Base-by-base conservation (phyloP, 2,329 filamentous ascomycete genomes). In the Ampelomyces quisqualis region DNA sequence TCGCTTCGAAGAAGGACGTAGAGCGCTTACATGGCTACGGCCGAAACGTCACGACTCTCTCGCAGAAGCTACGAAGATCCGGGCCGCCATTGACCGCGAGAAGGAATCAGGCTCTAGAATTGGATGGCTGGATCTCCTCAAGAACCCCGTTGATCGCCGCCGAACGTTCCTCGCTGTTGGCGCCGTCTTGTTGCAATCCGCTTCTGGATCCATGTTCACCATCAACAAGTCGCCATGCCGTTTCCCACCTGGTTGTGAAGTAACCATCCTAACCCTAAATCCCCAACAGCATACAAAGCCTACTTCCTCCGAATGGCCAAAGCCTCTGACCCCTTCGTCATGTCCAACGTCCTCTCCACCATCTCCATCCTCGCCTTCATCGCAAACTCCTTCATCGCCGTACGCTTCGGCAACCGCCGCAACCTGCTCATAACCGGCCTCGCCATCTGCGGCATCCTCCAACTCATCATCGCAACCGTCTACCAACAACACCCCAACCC, bases 301-400 rank as follows among this genome's bases (percentile, higher is more conserved):
- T 82, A 81, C 59, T 81, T 81, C 69, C 79, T 82, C 57, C 72
- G 76, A 52, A 80, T 81, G 74, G 77, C 78, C 23, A 70, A 74
- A 31, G 75, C 81, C 4, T 70, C 74, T 22, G 70, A 77, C 34
- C 71, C 78, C 7, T 81, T 81, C 55, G 73, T 76, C 52, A 81
- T 80, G 62, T 69, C 73, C 10, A 79, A 78, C 55, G 77, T 81
- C 31, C 69, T 81, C 10, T 74, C 69, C 20, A 73, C 71, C 5
- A 71, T 80, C 33, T 77, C 78, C 11, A 77, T 80, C 13, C 55
- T 76, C n/a, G 77, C 77, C 26, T 76, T 73, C 18, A 69, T 80
- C 33, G 77, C 77, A n/a, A 78, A 80, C 22, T 64, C 75, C 8
- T 58, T 72, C 32, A 70, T 80, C 43, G 74, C 80, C 40, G 77